Conservation (phyloP, 2,329 filamentous ascomycete species). For the Alternaria triticimaculans region DNA sequence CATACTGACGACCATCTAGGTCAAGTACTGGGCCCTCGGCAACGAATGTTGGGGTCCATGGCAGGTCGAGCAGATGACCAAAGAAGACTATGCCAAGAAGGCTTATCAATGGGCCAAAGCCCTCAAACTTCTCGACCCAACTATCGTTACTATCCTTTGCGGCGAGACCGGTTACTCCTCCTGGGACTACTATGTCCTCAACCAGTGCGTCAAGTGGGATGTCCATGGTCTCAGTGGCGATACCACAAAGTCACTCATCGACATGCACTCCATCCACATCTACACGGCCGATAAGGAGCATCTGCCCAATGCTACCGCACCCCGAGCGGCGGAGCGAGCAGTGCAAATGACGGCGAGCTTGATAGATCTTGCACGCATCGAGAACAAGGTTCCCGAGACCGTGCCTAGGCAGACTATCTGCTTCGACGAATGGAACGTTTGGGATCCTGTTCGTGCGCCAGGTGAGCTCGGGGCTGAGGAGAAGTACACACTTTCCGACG, state of each 20-base stretch:
- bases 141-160: slow-evolving; percentile 73
- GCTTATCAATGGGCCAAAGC: slow-evolving; percentile 76
- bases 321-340: slow-evolving; percentile 72
- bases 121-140: slow-evolving; percentile 73
- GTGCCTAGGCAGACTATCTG: slow-evolving; percentile 74
- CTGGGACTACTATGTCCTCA: slow-evolving; percentile 78
- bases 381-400: slow-evolving; percentile 66
- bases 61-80: slow-evolving; percentile 68
- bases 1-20: slow-evolving; percentile 17
- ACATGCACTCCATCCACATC: slow-evolving; percentile 83
- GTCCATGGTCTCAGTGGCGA: slow-evolving; percentile 58
- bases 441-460: slow-evolving; percentile 74
- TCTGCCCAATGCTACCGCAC: slow-evolving; percentile 58
- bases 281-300: slow-evolving; percentile 68
- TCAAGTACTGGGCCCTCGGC: slow-evolving; percentile 86
- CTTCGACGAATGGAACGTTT: slow-evolving; percentile 88
- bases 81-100: slow-evolving; percentile 72
- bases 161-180: slow-evolving; percentile 71
- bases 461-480: slow-evolving; percentile 77
- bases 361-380: slow-evolving; percentile 76
- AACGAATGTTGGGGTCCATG: slow-evolving; percentile 62
- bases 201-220: slow-evolving; percentile 67
- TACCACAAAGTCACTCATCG: slow-evolving; percentile 62
- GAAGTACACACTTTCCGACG: slow-evolving; percentile 73
- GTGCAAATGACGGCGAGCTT: slow-evolving; percentile 73